Percentiles rank a stretch among this genome's conserved stretches.
phyloP scores from a whole-genome alignment of 1,284 basidiomycete genomes.

The Heterobasidion occidentale region DNA sequence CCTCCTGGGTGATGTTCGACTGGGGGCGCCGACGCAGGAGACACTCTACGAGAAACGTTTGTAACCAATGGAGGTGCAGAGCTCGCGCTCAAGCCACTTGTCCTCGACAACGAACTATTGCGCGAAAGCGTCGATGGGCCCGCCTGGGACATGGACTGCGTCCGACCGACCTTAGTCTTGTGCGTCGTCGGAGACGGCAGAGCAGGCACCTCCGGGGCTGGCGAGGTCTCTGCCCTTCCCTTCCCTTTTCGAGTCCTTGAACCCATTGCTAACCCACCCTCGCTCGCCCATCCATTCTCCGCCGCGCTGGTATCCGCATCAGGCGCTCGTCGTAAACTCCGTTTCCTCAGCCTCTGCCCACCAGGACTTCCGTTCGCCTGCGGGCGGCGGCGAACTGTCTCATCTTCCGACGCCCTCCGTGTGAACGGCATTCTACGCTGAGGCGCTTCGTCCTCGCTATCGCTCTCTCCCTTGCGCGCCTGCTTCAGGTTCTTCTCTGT shows the following conservation, averaged over 20 bases:
- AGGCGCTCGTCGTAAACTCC: conserved; percentile 17
- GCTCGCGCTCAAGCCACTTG: neutral
- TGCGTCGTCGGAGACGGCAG: neutral
- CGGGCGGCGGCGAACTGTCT: neutral
- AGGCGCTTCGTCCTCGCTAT: conserved; percentile 22
- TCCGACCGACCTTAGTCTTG: neutral
- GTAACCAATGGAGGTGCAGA: neutral
- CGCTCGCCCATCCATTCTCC: conserved; percentile 22
- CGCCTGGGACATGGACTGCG: neutral
- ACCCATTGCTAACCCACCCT: conserved; percentile 16
- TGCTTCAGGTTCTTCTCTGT: conserved; percentile 39
- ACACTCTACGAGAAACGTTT: neutral
- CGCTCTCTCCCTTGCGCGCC: conserved; percentile 16
- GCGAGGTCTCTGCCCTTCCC: neutral
- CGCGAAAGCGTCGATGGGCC: conserved; percentile 1
- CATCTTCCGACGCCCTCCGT: neutral
- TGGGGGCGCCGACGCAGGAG: neutral
- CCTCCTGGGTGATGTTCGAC: neutral
- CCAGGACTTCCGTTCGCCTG: neutral
- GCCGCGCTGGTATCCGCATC: conserved; percentile 8
- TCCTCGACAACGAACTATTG: neutral
- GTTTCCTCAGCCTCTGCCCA: conserved; percentile 13
- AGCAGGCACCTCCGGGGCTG: neutral
- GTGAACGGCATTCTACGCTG: neutral
- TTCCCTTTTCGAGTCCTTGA: conserved; percentile 7